A percentile compares a stretch with the other conserved stretches of the same genome.
Evolutionary conservation across 2,329 filamentous ascomycete species (phyloP).

Genomic region (Cordyceps fumosorosea): DNA sequence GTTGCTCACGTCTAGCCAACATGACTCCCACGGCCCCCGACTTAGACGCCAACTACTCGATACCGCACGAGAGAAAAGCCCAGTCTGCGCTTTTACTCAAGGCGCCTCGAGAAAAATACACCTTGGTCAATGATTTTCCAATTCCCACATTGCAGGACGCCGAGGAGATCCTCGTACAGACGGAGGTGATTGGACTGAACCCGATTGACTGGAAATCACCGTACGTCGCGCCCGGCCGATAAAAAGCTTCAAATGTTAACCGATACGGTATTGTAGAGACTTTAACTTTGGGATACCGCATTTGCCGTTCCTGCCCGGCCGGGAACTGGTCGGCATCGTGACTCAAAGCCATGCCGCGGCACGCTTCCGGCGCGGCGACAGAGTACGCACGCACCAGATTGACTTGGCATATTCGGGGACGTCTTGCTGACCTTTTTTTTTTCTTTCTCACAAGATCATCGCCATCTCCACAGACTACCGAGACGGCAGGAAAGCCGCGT

Average conservation of each 20-base stretch:
- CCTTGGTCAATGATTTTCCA: conserved; percentile 26
- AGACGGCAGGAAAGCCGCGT: conserved; percentile 64
- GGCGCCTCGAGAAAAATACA: conserved; percentile 2
- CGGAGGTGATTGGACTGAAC: conserved; percentile 62
- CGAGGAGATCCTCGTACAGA: conserved; percentile 55
- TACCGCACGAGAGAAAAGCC: neutral
- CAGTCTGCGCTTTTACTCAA: neutral
- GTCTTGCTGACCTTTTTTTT: neutral
- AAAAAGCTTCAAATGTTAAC: neutral
- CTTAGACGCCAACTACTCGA: neutral
- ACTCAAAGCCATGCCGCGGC: conserved; percentile 22
- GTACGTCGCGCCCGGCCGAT: conserved; percentile 35
- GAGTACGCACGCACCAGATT: conserved; percentile 28
- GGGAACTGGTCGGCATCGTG: conserved; percentile 28
- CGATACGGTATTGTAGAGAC: conserved; percentile 29
- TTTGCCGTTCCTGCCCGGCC: conserved; percentile 62
- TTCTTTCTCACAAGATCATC: conserved; percentile 34
- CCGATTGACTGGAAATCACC: conserved; percentile 72
- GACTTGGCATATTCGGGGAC: neutral
- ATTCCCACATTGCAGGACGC: conserved; percentile 33
- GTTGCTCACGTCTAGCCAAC: neutral
- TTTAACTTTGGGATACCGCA: conserved; percentile 64
- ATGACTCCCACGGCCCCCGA: neutral
- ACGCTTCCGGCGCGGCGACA: conserved; percentile 50
- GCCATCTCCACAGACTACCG: conserved; percentile 71